phyloP scores from a whole-genome alignment of 805 yeast species.

The Kodamaea hsintzibuensis region DNA sequence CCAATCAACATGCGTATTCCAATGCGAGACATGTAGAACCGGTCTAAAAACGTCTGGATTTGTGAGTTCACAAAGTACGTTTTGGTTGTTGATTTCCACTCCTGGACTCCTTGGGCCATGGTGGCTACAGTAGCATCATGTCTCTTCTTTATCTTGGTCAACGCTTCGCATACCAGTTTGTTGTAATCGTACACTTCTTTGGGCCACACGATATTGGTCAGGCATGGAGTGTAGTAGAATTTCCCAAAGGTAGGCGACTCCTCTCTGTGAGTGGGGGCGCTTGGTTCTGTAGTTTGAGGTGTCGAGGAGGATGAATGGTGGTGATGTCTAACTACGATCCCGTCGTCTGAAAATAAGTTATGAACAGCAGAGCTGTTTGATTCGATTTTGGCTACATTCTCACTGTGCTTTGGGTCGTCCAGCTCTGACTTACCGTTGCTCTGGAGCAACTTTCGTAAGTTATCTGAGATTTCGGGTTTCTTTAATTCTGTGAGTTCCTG shows the following conservation, averaged over 20 bases:
- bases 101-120: slow-evolving; percentile 88
- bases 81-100: slow-evolving; percentile 67
- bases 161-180: slow-evolving; percentile 60
- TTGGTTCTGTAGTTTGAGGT: background rate
- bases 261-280: background rate
- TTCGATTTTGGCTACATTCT: slow-evolving; percentile 7
- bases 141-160: slow-evolving; percentile 71
- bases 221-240: slow-evolving; percentile 54
- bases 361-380: slow-evolving; percentile 5
- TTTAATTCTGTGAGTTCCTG: slow-evolving; percentile 73
- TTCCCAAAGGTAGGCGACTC: slow-evolving; percentile 43
- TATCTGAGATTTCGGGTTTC: slow-evolving; percentile 52
- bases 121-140: slow-evolving; percentile 94
- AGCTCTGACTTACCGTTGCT: slow-evolving; percentile 8
- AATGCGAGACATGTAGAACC: slow-evolving; percentile 86
- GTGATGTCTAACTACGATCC: slow-evolving; percentile 11
- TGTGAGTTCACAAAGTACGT: slow-evolving; percentile 61
- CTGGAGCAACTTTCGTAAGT: slow-evolving; percentile 39
- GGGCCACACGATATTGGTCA: slow-evolving; percentile 64
- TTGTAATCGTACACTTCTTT: slow-evolving; percentile 73
- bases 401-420: background rate
- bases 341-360: slow-evolving; percentile 9
- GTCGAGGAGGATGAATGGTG: background rate
- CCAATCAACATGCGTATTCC: slow-evolving; percentile 94
- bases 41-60: slow-evolving; percentile 77